Base-by-base conservation (phyloP, 1,139 yeast genomes). In the Kurtzmaniella quercitrusa region DNA sequence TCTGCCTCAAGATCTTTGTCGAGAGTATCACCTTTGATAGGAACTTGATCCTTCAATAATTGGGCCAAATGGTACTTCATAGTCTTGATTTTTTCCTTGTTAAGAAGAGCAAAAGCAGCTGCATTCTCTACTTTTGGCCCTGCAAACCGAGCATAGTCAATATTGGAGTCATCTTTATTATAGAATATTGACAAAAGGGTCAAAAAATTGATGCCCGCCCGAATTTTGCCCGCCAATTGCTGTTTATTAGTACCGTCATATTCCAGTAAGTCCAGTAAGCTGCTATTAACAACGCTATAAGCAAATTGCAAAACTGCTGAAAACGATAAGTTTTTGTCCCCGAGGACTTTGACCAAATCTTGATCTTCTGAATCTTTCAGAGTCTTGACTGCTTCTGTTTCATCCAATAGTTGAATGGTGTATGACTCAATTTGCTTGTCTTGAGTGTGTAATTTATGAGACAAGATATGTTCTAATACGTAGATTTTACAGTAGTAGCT, bases 381-480 rank as follows among this genome's bases (percentile, higher is more conserved):
- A 7, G 57, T 61, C 55, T 80, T 82, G 39, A 67, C 55, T 2
- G 57, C 46, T 55, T 88, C 96, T 29, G 89, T 77, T 3, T 77
- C 77, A 56, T 82, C 91, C 46, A 88, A 65, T 44, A 88, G 64
- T 5, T 57, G 54, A 41, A 82, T 68, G 0, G 89, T 85, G 56
- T 79, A 83, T 2, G 51, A 54, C 31, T 85, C 87, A 16, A 77
- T 76, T 3, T 72, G 79, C 12, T 70, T 65, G 46, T 78, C 74
- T 1, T 62, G 55, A 18, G 71, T 61, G 56, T 88, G 95, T 23
- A 82, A 66, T 49, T 79, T 77, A 42, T 75, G 62, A 40, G 71
- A 72, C 25, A 88, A 65, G 8, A 88, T 82, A 53, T 77, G 70
- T 56, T 87, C 89, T 10, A 84, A 81, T 0, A 87, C 86, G 52